A percentile compares a stretch with the other conserved stretches of the same genome.
Conservation (phyloP, 2,329 filamentous ascomycete genomes). For the Rhynchosporium secalis region DNA sequence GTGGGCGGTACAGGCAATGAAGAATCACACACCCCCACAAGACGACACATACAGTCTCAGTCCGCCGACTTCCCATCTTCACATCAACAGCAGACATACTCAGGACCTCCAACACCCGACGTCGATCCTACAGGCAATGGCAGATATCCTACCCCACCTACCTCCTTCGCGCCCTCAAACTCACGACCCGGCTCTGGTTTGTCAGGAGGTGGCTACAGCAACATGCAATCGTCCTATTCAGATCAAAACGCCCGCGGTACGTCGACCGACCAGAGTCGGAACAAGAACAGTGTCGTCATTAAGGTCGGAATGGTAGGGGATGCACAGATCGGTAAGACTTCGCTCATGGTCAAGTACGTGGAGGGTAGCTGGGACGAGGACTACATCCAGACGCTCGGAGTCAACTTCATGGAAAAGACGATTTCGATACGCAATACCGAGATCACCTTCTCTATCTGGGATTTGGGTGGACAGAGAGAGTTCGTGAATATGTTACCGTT, state of each 20-base stretch:
- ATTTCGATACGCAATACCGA: slow-evolving; percentile 99
- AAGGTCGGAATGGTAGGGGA: slow-evolving; percentile 99
- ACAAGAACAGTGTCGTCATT: slow-evolving; percentile 80
- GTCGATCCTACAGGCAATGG: slow-evolving; percentile 36
- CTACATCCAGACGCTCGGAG: slow-evolving; percentile 97
- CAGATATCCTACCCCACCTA: slow-evolving; percentile 40
- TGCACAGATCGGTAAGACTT: slow-evolving; percentile 98
- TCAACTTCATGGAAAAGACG: slow-evolving; percentile 99
- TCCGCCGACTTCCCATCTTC: slow-evolving; percentile 39
- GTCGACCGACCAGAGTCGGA: slow-evolving; percentile 33
- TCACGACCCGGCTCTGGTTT: slow-evolving; percentile 40
- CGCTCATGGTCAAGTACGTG: slow-evolving; percentile 99
- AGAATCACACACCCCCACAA: slow-evolving; percentile 38
- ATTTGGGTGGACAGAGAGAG: slow-evolving; percentile 94
- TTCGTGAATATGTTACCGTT: slow-evolving; percentile 99
- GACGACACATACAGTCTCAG: slow-evolving; percentile 38
- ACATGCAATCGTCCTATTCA: slow-evolving; percentile 38
- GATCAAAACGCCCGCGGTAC: slow-evolving; percentile 39
- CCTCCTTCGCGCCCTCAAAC: slow-evolving; percentile 37
- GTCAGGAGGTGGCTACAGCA: slow-evolving; percentile 38
- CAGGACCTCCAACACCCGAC: slow-evolving; percentile 34
- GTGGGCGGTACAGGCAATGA: slow-evolving; percentile 36
- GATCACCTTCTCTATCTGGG: slow-evolving; percentile 99
- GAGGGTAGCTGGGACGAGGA: slow-evolving; percentile 99
- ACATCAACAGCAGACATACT: slow-evolving; percentile 32